These are phyloP conservation scores for Gynandropsis gynandra DNA, from an alignment of 345 rosid genomes.

Conservation along the genomic window DNA sequence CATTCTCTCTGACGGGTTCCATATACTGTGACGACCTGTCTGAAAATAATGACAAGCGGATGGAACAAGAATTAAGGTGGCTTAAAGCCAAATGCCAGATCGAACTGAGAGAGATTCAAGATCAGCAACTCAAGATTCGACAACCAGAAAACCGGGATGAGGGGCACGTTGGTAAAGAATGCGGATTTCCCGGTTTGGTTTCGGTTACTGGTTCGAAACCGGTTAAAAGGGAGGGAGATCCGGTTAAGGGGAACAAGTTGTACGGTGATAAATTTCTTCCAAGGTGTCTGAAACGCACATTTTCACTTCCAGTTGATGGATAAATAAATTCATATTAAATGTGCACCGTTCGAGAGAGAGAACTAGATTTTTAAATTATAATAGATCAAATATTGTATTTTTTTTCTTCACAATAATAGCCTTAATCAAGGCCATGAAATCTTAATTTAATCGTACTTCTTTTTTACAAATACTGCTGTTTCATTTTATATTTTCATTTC, in stretches of 20 bases:
- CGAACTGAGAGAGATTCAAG: slow-evolving; percentile 37
- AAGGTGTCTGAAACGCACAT: slow-evolving; percentile 36
- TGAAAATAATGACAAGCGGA: slow-evolving; percentile 28
- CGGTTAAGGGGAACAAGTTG: slow-evolving; percentile 13
- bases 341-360: too few species aligned
- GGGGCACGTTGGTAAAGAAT: not conserved
- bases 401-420: too few species aligned
- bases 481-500: too few species aligned
- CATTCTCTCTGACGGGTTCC: slow-evolving; percentile 13
- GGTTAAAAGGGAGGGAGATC: slow-evolving; percentile 16
- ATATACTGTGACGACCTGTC: slow-evolving; percentile 15
- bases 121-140: slow-evolving; percentile 28
- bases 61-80: slow-evolving; percentile 46
- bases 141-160: not conserved
- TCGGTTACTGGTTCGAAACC: too few species aligned
- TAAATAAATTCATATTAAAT: not conserved
- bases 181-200: slow-evolving; percentile 11
- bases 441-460: too few species aligned
- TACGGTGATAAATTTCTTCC: slow-evolving; percentile 31
- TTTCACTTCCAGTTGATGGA: slow-evolving; percentile 49
- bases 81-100: slow-evolving; percentile 42
- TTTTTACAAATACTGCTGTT: too few species aligned
- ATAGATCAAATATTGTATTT: too few species aligned
- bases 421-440: too few species aligned
- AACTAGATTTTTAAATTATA: too few species aligned